Base-by-base conservation (phyloP, 495 filamentous ascomycete species). In the Pyrenula aspistea region DNA sequence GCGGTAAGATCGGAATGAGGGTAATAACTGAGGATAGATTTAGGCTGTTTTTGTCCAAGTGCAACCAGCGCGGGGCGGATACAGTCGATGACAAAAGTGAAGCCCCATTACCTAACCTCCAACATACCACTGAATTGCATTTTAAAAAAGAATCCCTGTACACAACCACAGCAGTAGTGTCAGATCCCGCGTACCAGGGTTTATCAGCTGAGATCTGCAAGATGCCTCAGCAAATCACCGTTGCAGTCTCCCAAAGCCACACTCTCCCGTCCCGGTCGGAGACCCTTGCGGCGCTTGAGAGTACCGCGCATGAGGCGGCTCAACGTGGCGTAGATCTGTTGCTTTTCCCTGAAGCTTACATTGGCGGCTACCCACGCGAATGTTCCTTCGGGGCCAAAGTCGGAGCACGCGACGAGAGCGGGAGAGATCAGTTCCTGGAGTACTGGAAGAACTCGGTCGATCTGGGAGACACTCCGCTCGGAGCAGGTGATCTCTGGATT, bases 341-440 rank as follows among this genome's bases (percentile, higher is more conserved):
- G 19, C 81, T 96, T 49, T 93, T 96, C 61, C 92, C 92, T 0
- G 92, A 97, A 73, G 92, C 92, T 23, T 96, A 89, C 66, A 77
- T 97, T 0, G 92, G 92, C 20, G 92, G 92, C 10, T 97, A 97
- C 63, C 92, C 92, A 12, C 85, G 92, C 22, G 86, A 86, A n/a
- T 84, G 82, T 57, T 72, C 73, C 51, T 96, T 96, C 61, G 91
- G 89, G 12, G 78, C 81, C 24, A 74, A 80, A 0, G 78, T 96
- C 10, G 92, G 92, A 0, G 71, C 73, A 1, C 83, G 92, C 3
- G 74, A 77, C 1, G 70, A 76, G 12, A 75, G 73, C 20, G 92
- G 91, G 2, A 80, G 91, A 2, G 88, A 94, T 8, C 90, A 94
- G 57, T 97, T 87, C 64, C 76, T 91, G 10, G 69, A 76, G 1